These are phyloP conservation scores for Pseudophaeomoniella oleicola DNA, from an alignment of 2,329 filamentous ascomycete genomes.

Conservation along the genomic window DNA sequence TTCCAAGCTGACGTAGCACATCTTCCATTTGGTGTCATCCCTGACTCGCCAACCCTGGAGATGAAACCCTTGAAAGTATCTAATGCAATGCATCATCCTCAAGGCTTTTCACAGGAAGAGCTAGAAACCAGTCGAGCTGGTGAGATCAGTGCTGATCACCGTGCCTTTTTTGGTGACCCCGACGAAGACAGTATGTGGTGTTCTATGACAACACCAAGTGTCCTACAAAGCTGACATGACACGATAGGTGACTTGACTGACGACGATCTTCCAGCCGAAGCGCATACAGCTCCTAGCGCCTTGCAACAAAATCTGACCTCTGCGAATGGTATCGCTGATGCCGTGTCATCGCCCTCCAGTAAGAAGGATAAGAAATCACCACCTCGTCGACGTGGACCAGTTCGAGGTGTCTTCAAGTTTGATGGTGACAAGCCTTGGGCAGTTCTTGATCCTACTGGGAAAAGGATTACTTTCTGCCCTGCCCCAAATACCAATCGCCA, in stretches of 20 bases:
- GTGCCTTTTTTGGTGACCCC: not conserved
- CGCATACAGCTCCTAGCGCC: not conserved
- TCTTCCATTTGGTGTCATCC: not conserved
- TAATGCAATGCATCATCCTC: not conserved
- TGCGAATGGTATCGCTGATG: not conserved
- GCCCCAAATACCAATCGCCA: not conserved
- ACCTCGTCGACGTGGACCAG: not conserved
- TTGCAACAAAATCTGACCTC: not conserved
- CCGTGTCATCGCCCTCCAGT: not conserved
- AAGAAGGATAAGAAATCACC: slow-evolving; percentile 1
- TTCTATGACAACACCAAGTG: not conserved
- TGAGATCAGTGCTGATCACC: not conserved
- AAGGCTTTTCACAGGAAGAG: not conserved
- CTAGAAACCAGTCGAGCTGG: not conserved
- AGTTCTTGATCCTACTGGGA: not conserved
- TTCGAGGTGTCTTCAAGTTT: not conserved
- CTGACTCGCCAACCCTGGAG: not conserved
- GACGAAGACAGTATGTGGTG: not conserved
- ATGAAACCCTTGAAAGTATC: not conserved
- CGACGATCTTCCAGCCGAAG: not conserved
- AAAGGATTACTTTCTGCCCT: not conserved
- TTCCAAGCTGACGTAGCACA: not conserved
- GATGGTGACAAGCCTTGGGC: not conserved
- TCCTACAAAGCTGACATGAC: not conserved
- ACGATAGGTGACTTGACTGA: slow-evolving; percentile 1